Percentiles rank a stretch among this genome's conserved stretches.
phyloP scores from a whole-genome alignment of 768 basidiomycete genomes.

The Lyophyllum decastes region DNA sequence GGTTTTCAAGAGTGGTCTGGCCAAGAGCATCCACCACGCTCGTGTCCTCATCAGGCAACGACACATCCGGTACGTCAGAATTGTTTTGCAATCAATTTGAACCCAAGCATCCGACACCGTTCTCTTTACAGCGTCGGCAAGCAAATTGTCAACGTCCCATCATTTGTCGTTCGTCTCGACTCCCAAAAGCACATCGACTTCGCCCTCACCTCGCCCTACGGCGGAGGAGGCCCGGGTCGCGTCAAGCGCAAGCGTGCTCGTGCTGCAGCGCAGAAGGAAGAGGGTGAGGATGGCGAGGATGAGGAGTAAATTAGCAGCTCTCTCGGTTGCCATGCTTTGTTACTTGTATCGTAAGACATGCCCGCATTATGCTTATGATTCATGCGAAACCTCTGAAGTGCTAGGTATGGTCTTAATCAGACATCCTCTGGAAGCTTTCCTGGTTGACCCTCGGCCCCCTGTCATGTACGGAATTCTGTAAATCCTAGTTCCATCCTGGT shows the following conservation, averaged over 20 bases:
- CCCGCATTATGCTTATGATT: constrained; percentile 20
- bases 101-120: background rate
- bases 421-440: too few species aligned
- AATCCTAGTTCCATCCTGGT: background rate
- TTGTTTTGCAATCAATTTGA: background rate
- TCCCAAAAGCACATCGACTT: constrained; percentile 99
- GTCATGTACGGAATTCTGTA: too few species aligned
- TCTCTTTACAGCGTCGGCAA: constrained; percentile 77
- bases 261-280: constrained; percentile 89
- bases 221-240: constrained; percentile 92
- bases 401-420: background rate
- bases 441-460: too few species aligned
- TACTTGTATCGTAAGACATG: constrained; percentile 19
- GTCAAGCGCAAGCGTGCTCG: constrained; percentile 98
- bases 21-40: constrained; percentile 98
- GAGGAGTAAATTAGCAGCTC: constrained; percentile 62
- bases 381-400: constrained; percentile 11
- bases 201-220: constrained; percentile 93
- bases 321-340: constrained; percentile 4
- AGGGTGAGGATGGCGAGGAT: constrained; percentile 83
- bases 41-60: constrained; percentile 97
- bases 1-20: constrained; percentile 98
- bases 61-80: constrained; percentile 84
- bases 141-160: constrained; percentile 98
- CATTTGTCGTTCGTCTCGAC: constrained; percentile 98